Evolutionary conservation across 805 yeast genomes (phyloP), one percentile per base, ranked within the genome.

Genomic region (Lachancea fermentati): DNA sequence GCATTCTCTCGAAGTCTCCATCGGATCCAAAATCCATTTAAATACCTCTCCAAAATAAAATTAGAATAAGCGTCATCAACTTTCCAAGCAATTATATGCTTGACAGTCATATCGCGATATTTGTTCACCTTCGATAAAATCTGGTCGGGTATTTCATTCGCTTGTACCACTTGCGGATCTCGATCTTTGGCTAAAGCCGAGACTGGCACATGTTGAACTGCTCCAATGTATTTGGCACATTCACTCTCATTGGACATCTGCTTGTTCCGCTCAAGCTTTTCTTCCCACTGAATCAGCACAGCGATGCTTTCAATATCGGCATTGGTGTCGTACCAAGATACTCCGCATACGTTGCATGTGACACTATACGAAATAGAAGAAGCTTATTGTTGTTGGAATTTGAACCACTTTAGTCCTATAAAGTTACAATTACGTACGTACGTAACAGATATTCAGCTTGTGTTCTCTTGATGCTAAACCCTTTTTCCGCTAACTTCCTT

Each of bases 41-140:
- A 49, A 41, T 57, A 57, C 17, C 45, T 42, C 22, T 57, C 62
- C 12, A 57, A 30, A 15, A 52, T 19, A 32, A 42, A 38, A 15
- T 13, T 19, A 8, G 28, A 31, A n/a, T 15, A 3, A 11, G 19
- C 32, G 4, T 18, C 19, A n/a, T 32, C 30, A 6, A 7, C 26
- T 22, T 22, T 7, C 11, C 11, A 7, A 22, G 26, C 26, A 7
- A 22, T 7, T 22, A 22, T 22, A 22, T 22, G 26, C 11, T 22
- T 22, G 26, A 22, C 11, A 11, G 26, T 22, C 7, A 22, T 11
- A 11, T 22, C 26, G 14, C 30, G 39, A 17, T 19, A 32, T 11
- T 12, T n/a, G 3, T 25, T n/a, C 14, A 33, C 22, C 30, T 18
- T 30, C 3, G 30, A 29, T 13, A 32, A 32, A 8, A 46, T 34